Conservation (phyloP, 176 grass and related monocot species). For the Microstegium vimineum region DNA sequence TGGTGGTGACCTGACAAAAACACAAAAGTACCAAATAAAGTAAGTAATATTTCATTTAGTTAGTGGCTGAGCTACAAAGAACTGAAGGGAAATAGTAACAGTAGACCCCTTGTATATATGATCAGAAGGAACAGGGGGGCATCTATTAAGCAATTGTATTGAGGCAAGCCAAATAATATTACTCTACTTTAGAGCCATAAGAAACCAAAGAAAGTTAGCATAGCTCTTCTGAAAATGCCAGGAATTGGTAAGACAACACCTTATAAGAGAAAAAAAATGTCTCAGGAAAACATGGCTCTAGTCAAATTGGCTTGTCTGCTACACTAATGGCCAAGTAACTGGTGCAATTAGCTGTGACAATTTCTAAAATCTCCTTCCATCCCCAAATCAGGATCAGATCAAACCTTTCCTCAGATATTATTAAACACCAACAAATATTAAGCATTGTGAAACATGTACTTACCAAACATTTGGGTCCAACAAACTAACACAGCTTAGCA, state of each 20-base stretch:
- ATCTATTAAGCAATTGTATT: not conserved
- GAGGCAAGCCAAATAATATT: not conserved
- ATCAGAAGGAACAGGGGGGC: not conserved
- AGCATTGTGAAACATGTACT: not conserved
- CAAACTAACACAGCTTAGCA: not conserved
- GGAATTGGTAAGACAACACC: not conserved
- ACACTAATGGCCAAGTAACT: not conserved
- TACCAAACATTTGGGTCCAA: not conserved
- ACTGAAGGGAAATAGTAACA: not conserved
- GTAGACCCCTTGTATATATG: not conserved
- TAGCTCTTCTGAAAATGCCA: not conserved
- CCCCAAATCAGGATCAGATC: not conserved
- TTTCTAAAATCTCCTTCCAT: not conserved
- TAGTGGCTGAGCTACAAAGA: not conserved
- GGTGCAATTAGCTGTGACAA: not conserved
- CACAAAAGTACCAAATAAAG: not conserved
- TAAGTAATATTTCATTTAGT: not conserved
- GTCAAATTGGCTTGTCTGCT: not conserved
- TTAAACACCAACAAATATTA: not conserved
- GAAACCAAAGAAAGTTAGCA: not conserved
- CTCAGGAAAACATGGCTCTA: not conserved
- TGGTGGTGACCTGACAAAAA: constrained; percentile 42
- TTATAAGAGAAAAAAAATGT: not conserved
- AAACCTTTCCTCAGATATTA: not conserved
- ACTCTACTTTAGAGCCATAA: not conserved